Evolutionary conservation across 139 green algal genomes (phyloP).

Genomic region (Chlorella vulgaris): DNA sequence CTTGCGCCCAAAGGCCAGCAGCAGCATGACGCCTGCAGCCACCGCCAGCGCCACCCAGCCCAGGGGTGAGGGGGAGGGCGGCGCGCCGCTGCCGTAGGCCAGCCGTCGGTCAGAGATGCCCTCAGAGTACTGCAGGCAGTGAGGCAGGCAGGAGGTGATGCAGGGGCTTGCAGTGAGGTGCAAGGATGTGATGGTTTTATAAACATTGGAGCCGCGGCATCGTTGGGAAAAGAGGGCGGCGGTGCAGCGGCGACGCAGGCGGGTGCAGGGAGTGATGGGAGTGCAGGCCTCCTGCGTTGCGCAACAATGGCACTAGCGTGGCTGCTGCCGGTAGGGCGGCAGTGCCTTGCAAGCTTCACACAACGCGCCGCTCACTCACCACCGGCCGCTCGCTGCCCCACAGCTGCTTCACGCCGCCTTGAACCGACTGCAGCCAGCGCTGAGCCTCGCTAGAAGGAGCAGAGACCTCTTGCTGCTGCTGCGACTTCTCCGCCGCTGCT

Average conservation of each 20-base stretch:
- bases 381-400: neutral
- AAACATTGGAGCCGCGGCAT: too few species aligned
- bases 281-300: too few species aligned
- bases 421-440: neutral
- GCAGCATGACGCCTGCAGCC: neutral
- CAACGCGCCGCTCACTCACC: neutral
- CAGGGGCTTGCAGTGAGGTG: neutral
- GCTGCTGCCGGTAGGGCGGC: too few species aligned
- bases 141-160: neutral
- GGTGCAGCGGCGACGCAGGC: too few species aligned
- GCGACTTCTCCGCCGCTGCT: neutral
- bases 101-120: slow-evolving; percentile 3
- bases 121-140: slow-evolving; percentile 3
- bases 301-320: too few species aligned
- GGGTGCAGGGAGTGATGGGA: too few species aligned
- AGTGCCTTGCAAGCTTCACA: neutral
- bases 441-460: neutral
- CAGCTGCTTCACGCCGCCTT: neutral
- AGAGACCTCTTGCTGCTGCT: neutral
- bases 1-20: slow-evolving; percentile 2
- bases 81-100: neutral
- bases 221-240: too few species aligned
- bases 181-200: neutral
- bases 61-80: neutral
- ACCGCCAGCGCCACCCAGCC: slow-evolving; percentile 10